Evolutionary conservation across 345 rosid species (phyloP), one percentile per base, ranked within the genome.

Genomic region (Hibiscus tridactylites): DNA sequence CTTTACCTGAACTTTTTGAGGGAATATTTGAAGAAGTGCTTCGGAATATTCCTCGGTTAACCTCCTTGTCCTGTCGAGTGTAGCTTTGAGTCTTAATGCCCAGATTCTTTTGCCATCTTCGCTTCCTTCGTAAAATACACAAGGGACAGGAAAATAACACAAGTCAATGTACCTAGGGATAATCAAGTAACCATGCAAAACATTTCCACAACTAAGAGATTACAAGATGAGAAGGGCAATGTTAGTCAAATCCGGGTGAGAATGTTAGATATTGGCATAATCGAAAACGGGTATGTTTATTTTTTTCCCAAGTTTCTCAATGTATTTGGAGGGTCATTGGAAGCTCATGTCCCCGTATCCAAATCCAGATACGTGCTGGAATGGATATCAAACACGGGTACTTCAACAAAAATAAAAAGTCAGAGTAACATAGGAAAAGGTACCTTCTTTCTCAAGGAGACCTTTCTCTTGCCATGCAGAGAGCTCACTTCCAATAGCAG

Each of bases 41-140:
- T 92, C 97, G 64, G 97, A 91, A 85, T 87, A 92, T 67, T 89
- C 97, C 78, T 91, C 93, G 15, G 97, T 92, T 73, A 95, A 81
- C 85, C 99, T 90, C 81, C 96, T 86, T 60, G 97, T 86, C 75
- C 97, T 81, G 81, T 95, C 97, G 42, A 95, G 93, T 13, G 96
- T 95, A 61, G 97, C 99, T 92, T 95, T 95, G 61, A 95, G 80
- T 81, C 97, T 87, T 78, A 90, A 70, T 42, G 89, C 92, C 99
- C 99, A 90, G 24, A 95, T 88, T 73, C 70, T 77, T 81, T 82
- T 88, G 24, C 97, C 97, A 86, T 92, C 89, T 82, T 95, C 99
- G 70, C 73, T 82, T 74, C 97, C 97, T 95, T 77, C 39, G 72
- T 53, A 72, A 71, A 31, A 54, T 57, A 73, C 53, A 24, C 15